Base-by-base conservation (phyloP, 2,329 filamentous ascomycete species). In the Pseudogymnoascus sp. region DNA sequence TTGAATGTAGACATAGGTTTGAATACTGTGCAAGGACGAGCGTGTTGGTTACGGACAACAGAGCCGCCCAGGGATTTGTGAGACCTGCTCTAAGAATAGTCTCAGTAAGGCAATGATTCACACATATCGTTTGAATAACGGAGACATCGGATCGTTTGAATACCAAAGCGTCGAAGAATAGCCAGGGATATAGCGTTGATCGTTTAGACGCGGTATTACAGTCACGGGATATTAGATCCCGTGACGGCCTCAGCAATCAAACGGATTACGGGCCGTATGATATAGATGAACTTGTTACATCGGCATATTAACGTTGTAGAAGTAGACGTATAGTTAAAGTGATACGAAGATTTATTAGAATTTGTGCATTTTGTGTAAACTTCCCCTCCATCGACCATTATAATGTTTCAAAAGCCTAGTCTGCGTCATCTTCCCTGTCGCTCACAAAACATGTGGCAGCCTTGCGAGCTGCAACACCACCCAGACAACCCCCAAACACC, bases 1-100 rank as follows among this genome's bases (percentile, higher is more conserved):
- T 39, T 31, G 36, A 68, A 69, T 1, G 35, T 5, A 3, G 41
- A 6, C 42, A 48, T 29, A 29, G 4, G 2, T 25, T n/a, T 5
- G 12, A 5, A 15, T 48, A 7, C 13, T 48, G 5, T 29, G 21
- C 21, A 21, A 21, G 13, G 13, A 7, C 4, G 13, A 29, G 13
- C 7, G n/a, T n/a, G 42, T 29, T 42, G 7, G 8, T 48, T 29
- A 7, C 6, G 12, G 25, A 7, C n/a, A 29, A 3, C 21, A 21
- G 21, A 21, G 21, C 21, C 21, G 3, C 21, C 21, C 21, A 21
- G 21, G 21, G 21, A 21, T 21, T 21, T 21, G 4, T 21, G 21
- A 21, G 21, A 21, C 21, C 4, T 21, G 3, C 3, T 21, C 4
- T 21, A 21, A 21, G 21, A 21, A 21, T n/a, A 21, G 3, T 4